Conservation (phyloP, 805 yeast genomes). For the Nakazawaea sp. region DNA sequence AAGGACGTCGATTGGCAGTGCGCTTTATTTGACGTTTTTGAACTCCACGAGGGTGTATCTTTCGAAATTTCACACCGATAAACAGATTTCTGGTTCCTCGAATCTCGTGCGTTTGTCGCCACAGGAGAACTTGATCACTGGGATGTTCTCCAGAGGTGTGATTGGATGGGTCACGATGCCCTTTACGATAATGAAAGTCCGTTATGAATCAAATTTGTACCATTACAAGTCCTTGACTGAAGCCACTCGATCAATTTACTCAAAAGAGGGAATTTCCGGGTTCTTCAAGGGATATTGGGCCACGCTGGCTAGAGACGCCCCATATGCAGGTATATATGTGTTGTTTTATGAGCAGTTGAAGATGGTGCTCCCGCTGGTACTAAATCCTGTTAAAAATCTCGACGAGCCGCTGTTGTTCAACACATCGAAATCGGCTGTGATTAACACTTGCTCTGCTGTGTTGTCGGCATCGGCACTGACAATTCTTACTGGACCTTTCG, state of each 20-base stretch:
- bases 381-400: no score
- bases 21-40: conserved; percentile 71
- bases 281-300: conserved; percentile 87
- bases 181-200: conserved; percentile 79
- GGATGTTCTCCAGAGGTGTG: conserved; percentile 69
- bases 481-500: conserved; percentile 88
- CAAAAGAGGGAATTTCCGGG: conserved; percentile 49
- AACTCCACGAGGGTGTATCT: conserved; percentile 51
- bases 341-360: conserved; percentile 77
- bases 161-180: conserved; percentile 95
- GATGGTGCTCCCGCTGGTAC: conserved; percentile 46
- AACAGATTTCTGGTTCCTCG: conserved; percentile 19
- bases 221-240: conserved; percentile 56
- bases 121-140: conserved; percentile 64
- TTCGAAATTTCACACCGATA: conserved; percentile 23
- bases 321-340: conserved; percentile 92
- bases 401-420: conserved; percentile 16
- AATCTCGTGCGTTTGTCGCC: conserved; percentile 68
- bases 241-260: conserved; percentile 52
- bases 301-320: conserved; percentile 86
- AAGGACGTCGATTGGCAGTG: conserved; percentile 88
- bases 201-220: conserved; percentile 80
- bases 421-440: conserved; percentile 39
- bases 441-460: conserved; percentile 74
- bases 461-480: conserved; percentile 77